These are phyloP conservation scores for Aspergillus hiratsukae DNA, from an alignment of 2,329 filamentous ascomycete species.

Conservation along the genomic window DNA sequence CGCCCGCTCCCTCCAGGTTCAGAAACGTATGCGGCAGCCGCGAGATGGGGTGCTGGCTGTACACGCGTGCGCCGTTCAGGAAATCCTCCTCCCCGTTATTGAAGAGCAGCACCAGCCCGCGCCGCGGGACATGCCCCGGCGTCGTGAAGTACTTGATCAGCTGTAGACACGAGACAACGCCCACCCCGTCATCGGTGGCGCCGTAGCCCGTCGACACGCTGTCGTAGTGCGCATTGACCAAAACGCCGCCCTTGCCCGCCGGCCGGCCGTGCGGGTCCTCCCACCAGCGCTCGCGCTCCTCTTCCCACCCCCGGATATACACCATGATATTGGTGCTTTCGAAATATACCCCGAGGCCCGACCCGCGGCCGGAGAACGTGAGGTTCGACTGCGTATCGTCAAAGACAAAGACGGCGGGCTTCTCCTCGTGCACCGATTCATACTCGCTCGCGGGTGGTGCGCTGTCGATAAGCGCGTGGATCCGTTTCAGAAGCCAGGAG, in stretches of 20 bases:
- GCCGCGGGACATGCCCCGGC: conserved; percentile 65
- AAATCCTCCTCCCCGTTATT: conserved; percentile 98
- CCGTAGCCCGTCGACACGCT: conserved; percentile 89
- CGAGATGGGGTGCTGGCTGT: conserved; percentile 75
- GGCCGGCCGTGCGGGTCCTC: conserved; percentile 46
- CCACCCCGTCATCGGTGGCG: conserved; percentile 89
- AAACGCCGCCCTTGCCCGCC: conserved; percentile 66
- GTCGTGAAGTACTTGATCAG: conserved; percentile 81
- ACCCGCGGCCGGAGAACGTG: conserved; percentile 55
- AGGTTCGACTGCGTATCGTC: conserved; percentile 76
- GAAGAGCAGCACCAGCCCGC: conserved; percentile 76
- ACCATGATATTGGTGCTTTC: conserved; percentile 90
- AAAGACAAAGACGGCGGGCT: conserved; percentile 57
- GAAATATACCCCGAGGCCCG: conserved; percentile 64
- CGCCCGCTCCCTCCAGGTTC: conserved; percentile 92
- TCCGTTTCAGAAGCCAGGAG: conserved; percentile 66
- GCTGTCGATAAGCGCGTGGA: conserved; percentile 63
- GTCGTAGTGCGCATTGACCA: conserved; percentile 95
- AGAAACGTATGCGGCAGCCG: conserved; percentile 81
- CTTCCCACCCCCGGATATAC: conserved; percentile 78
- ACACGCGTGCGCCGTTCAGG: conserved; percentile 79
- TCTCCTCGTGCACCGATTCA: conserved; percentile 16
- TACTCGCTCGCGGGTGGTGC: conserved; percentile 43
- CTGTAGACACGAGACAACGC: conserved; percentile 80
- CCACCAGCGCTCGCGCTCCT: conserved; percentile 73